Percentiles rank a stretch among this genome's conserved stretches.
Evolutionary conservation across 495 filamentous ascomycete species (phyloP).

Genomic region (Aspergillus leporis): DNA sequence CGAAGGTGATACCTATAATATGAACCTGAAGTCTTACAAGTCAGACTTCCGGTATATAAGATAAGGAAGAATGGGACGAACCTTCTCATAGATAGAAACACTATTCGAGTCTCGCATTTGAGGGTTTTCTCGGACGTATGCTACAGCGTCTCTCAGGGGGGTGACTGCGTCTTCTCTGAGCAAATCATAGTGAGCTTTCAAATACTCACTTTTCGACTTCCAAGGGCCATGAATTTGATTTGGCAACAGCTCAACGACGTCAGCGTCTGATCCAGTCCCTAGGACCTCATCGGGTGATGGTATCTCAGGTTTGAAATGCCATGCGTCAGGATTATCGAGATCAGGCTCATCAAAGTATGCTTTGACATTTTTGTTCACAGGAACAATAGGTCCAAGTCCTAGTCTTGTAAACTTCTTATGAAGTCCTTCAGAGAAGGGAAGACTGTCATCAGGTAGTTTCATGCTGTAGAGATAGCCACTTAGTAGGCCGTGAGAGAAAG

Average conservation of each 20-base stretch:
- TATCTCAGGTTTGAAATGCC: conserved; percentile 46
- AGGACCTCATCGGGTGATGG: conserved; percentile 48
- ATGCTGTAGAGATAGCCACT: neutral
- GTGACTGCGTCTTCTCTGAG: conserved; percentile 65
- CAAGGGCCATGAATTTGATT: conserved; percentile 48
- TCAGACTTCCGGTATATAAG: neutral
- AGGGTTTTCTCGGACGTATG: conserved; percentile 43
- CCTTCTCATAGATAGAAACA: conserved; percentile 74
- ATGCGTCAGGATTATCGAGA: conserved; percentile 26
- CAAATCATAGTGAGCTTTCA: conserved; percentile 64
- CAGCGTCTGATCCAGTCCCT: conserved; percentile 25
- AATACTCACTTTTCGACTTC: conserved; percentile 52
- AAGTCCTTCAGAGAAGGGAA: neutral
- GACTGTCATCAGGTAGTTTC: neutral
- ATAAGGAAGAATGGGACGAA: conserved; percentile 26
- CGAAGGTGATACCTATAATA: conserved; percentile 62
- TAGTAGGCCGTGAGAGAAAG: neutral
- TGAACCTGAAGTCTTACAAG: conserved; percentile 54
- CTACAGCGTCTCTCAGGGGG: conserved; percentile 59
- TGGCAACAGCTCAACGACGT: conserved; percentile 29
- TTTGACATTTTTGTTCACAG: conserved; percentile 32
- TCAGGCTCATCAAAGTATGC: conserved; percentile 31
- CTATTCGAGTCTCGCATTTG: conserved; percentile 52
- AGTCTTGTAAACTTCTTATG: neutral
- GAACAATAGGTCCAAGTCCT: neutral